Evolutionary conservation across 352 stramenopile species (phyloP), one percentile per base, ranked within the genome.

Genomic region (Phytophthora cajani): DNA sequence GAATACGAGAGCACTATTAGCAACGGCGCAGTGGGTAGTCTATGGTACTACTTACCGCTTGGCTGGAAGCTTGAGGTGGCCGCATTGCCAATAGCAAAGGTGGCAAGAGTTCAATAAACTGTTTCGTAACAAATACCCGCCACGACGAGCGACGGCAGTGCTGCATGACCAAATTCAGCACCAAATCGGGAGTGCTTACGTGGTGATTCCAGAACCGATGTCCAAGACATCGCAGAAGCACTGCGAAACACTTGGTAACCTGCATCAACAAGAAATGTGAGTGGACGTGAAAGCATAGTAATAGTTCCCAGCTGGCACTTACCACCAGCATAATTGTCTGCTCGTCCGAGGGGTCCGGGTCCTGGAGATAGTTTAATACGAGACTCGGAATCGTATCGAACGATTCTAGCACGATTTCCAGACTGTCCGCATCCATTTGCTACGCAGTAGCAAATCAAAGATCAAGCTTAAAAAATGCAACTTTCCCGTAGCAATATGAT

Each of bases 321-420:
- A 96, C 89, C 68, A 97, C 82, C 44, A 95, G 85, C 4, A 85
- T 88, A 67, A 94, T 72, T 47, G 88, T 73, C 27, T 90, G 85
- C 49, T 94, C 91, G 54, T 74, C 87, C n/a, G 71, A 60, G 5
- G 85, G 81, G 30, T 91, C 85, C 11, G 87, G 87, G 51, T 92
- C 81, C 50, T 93, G 84, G 4, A 97, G 66, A 76, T 89, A 91
- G 30, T 94, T 94, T 56, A 97, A 95, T 2, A 93, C 88, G 16
- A 97, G 44, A 46, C 93, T 88, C 1, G 88, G 88, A n/a, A 97
- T 78, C 50, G 90, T 97, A 60, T 97, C 85, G 58, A 94, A 95
- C n/a, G 85, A 89, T 38, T 93, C 85, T 30, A 97, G 69, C 68
- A 97, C 79, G 17, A 76, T 69, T 72, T 95, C 88, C 14, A 95